Evolutionary conservation across 1,139 yeast genomes (phyloP).

Genomic region (Yamadazyma friedrichii): DNA sequence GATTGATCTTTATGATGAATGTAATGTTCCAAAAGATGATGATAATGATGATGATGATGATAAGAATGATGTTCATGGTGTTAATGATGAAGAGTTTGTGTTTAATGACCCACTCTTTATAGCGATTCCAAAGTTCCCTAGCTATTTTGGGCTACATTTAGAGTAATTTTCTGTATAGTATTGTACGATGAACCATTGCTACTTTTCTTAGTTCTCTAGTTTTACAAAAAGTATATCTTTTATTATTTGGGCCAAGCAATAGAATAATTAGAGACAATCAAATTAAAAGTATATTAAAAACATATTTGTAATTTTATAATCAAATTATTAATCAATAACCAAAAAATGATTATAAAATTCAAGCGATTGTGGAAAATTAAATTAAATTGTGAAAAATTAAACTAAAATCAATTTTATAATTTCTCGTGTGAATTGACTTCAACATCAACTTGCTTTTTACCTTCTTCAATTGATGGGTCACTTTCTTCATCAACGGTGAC

Average conservation of each 20-base stretch:
- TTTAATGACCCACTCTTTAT: slow-evolving; percentile 6
- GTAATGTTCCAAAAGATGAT: slow-evolving; percentile 12
- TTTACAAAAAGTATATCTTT: too few species aligned
- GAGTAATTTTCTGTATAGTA: slow-evolving; percentile 6
- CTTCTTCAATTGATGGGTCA: slow-evolving; percentile 6
- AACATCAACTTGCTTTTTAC: slow-evolving; percentile 9
- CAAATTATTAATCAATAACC: background rate
- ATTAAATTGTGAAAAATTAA: background rate
- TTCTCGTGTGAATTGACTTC: slow-evolving; percentile 7
- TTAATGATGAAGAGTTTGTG: slow-evolving; percentile 7
- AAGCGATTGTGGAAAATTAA: background rate
- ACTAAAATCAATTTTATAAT: background rate
- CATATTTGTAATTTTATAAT: background rate
- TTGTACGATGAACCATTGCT: too few species aligned
- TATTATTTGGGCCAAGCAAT: too few species aligned
- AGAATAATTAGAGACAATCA: too few species aligned
- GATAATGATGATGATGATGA: slow-evolving; percentile 1
- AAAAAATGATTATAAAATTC: background rate
- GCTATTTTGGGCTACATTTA: slow-evolving; percentile 5
- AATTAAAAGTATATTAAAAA: too few species aligned
- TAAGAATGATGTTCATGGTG: background rate
- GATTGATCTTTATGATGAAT: slow-evolving; percentile 10
- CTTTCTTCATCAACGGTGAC: slow-evolving; percentile 17
- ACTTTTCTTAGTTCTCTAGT: too few species aligned
- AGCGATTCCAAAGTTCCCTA: slow-evolving; percentile 7